phyloP scores from a whole-genome alignment of 2,329 filamentous ascomycete species.

The Arthroderma sp. region DNA sequence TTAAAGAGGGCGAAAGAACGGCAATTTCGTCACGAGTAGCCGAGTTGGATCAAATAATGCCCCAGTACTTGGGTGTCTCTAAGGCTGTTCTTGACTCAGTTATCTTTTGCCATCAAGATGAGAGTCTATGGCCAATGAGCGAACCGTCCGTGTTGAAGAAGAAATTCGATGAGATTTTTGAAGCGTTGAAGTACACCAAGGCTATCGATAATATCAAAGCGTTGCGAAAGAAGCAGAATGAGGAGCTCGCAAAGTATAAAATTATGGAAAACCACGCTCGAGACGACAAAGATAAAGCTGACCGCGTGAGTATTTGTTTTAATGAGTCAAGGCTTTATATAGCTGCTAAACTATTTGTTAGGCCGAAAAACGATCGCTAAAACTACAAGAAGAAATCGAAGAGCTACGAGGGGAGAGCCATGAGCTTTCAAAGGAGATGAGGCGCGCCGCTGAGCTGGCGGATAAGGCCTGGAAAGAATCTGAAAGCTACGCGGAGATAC shows the following conservation, averaged over 20 bases:
- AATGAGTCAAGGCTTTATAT: not conserved
- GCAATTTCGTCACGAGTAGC: constrained; percentile 67
- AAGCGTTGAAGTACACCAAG: constrained; percentile 92
- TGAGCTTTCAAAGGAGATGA: constrained; percentile 40
- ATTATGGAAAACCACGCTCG: constrained; percentile 67
- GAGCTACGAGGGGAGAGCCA: constrained; percentile 50
- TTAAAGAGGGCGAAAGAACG: constrained; percentile 66
- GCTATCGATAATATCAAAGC: constrained; percentile 90
- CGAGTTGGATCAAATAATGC: constrained; percentile 73
- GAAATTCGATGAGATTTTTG: constrained; percentile 94
- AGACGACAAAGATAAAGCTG: constrained; percentile 71
- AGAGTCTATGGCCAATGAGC: constrained; percentile 93
- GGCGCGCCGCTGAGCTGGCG: constrained; percentile 38
- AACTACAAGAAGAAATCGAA: constrained; percentile 51
- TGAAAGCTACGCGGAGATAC: constrained; percentile 59
- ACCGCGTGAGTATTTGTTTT: constrained; percentile 40
- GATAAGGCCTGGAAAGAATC: constrained; percentile 60
- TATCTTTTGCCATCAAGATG: constrained; percentile 98
- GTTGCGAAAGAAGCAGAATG: constrained; percentile 69
- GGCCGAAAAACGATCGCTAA: constrained; percentile 52
- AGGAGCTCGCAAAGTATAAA: constrained; percentile 60
- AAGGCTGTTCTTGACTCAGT: constrained; percentile 83
- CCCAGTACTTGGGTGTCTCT: constrained; percentile 76
- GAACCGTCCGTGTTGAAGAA: constrained; percentile 78
- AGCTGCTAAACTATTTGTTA: constrained; percentile 13